Evolutionary conservation across 371 early-diverging fungal genomes (phyloP), one percentile per base, ranked within the genome.

Genomic region (Apophysomyces variabilis): DNA sequence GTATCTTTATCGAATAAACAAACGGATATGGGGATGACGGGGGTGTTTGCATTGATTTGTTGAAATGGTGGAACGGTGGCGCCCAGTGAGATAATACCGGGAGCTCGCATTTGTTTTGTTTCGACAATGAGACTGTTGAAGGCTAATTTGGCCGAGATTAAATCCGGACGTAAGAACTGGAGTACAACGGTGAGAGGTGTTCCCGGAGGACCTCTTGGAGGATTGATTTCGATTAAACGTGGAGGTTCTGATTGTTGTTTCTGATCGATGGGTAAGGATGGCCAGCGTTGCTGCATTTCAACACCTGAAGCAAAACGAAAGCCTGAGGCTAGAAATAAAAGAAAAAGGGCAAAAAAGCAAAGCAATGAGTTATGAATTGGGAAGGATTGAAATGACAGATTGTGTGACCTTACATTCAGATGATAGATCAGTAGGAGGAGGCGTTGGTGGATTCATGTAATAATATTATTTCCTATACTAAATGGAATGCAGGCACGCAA

Each of bases 71-170:
- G 77, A 1, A 69, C 70, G 11, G 70, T 61, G 38, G 74, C 77
- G 6, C 67, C 70, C 16, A 77, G 56, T 3, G 74, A 71, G 11
- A 70, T 77, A 26, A 74, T 69, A 37, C 65, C 69, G 50, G 68
- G 73, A n/a, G 61, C 62, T 45, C 65, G 69, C 64, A 73, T 63
- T 38, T 73, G 75, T 56, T 73, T 75, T 3, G 78, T 78, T 5
- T 75, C 70, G 4, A 78, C 75, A 8, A 78, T 64, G 0, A 75
- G 46, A 26, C 64, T 73, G 35, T 75, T 75, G 14, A 78, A 75
- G 12, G 73, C 78, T 7, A 78, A 59, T 61, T 75, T 75, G 57
- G 67, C 50, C 8, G 54, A 18, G 14, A 38, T 13, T 5, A 36
- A 21, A 18, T 65, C 61, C 7, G 26, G 43, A 16, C 56, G 16